Base-by-base conservation (phyloP, 2,329 filamentous ascomycete genomes). In the Lecanicillium sp. region DNA sequence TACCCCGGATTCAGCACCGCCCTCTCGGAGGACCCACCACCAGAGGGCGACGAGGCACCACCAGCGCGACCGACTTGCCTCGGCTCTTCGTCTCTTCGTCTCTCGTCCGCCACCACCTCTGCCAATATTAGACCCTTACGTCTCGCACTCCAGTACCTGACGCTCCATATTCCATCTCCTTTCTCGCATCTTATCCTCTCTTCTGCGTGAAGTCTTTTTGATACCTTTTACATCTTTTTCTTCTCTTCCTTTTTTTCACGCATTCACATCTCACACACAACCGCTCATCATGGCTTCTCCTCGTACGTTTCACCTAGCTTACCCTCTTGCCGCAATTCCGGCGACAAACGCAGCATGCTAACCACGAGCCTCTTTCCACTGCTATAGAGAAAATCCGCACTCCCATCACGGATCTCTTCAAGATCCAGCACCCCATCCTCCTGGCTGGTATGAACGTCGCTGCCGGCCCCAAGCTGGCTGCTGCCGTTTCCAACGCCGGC, bases 391-490 rank as follows among this genome's bases (percentile, higher is more conserved):
- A 63, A 71, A 83, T 98, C 64, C 85, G 85, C 57, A 98, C 92
- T 38, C 80, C 85, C 50, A 73, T 89, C 55, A 98, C 92, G 52
- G 90, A 96, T 76, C 84, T 96, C 48, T 84, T 98, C 68, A 85
- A 87, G 73, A 96, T 98, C 77, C 86, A 94, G 63, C 92, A 98
- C 68, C 92, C 92, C 43, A 73, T 98, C 59, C 71, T 98, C 56
- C 81, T 98, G 46, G 92, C 92, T 53, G 92, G 92, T 62, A 98
- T 98, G 92, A 96, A 98, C 74, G 92, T 96, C 47, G 92, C 92
- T 41, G 92, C 92, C 43, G 92, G 92, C 36, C 92, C 92, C 40
- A 94, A 88, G 74, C 81, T 98, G 56, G 92, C 92, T 38, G 92
- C 92, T 25, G 92, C 92, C 30, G 92, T 98, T 53, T 94, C 90